phyloP scores from a whole-genome alignment of 2,329 filamentous ascomycete species.

The Thelonectria blattea region DNA sequence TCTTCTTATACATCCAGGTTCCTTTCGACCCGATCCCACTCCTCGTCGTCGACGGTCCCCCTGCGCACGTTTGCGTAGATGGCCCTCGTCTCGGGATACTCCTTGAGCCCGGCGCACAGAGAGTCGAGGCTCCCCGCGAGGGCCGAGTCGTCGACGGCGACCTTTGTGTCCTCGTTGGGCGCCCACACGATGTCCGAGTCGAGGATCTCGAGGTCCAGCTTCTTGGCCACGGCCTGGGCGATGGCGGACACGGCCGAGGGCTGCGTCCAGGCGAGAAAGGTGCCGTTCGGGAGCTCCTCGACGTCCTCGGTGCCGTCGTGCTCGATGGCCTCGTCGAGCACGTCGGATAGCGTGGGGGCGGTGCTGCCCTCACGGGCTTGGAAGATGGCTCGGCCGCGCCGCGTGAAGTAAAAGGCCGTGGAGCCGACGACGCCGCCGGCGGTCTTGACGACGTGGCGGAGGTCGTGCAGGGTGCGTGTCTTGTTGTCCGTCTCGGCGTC shows the following conservation, averaged over 20 bases:
- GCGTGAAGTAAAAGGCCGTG: constrained; percentile 84
- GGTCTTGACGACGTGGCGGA: constrained; percentile 74
- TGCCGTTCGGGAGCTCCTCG: constrained; percentile 69
- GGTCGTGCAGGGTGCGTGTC: constrained; percentile 72
- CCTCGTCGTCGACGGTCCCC: constrained; percentile 57
- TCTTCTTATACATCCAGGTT: constrained; percentile 55
- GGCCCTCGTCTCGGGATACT: constrained; percentile 75
- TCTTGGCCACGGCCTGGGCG: constrained; percentile 60
- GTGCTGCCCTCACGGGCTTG: constrained; percentile 52
- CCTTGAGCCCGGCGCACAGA: constrained; percentile 66
- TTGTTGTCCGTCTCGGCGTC: constrained; percentile 88
- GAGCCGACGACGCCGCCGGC: constrained; percentile 73
- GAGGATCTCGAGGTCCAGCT: constrained; percentile 70
- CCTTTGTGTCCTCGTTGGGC: constrained; percentile 79
- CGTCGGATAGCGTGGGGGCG: constrained; percentile 67
- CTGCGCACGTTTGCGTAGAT: constrained; percentile 75
- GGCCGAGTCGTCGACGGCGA: constrained; percentile 64
- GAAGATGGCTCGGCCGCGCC: constrained; percentile 77
- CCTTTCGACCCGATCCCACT: constrained; percentile 60
- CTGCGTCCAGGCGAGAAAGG: constrained; percentile 65
- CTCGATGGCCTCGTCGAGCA: constrained; percentile 85
- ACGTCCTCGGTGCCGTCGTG: constrained; percentile 77
- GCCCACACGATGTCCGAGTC: constrained; percentile 85
- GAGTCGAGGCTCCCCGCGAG: constrained; percentile 62
- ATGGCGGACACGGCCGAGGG: constrained; percentile 42